phyloP scores from a whole-genome alignment of 371 early-diverging fungal species.

The Mucor circinelloides region DNA sequence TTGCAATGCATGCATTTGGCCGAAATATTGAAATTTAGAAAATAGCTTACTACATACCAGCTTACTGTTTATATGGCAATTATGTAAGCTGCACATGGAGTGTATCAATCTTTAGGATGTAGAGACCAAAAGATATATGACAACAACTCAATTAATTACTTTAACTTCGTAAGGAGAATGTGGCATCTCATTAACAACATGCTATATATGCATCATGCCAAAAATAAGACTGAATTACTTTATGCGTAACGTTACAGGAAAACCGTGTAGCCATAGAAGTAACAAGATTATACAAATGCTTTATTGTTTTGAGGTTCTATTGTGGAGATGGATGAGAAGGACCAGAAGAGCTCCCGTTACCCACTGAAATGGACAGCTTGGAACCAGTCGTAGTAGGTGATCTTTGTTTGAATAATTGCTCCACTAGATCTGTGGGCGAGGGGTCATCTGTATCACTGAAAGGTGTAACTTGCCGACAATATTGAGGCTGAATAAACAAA shows the following conservation, averaged over 20 bases:
- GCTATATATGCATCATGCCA: background rate
- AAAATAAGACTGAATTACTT: background rate
- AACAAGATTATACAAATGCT: background rate
- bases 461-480: constrained; percentile 25
- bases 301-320: background rate
- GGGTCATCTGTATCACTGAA: constrained; percentile 30
- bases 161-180: background rate
- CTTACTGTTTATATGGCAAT: too few species aligned
- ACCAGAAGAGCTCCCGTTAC: background rate
- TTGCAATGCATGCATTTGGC: too few species aligned
- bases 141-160: too few species aligned
- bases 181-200: background rate
- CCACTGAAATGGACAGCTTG: background rate
- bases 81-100: too few species aligned
- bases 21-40: too few species aligned
- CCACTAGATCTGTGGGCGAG: constrained; percentile 38
- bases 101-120: too few species aligned
- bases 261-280: background rate
- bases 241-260: background rate
- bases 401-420: constrained; percentile 31
- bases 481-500: constrained; percentile 19
- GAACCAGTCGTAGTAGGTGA: background rate
- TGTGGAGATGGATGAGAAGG: background rate
- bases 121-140: too few species aligned
- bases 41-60: too few species aligned